Evolutionary conservation across 2,329 filamentous ascomycete genomes (phyloP), one percentile per base, ranked within the genome.

Genomic region (Trichoderma koningiopsis): DNA sequence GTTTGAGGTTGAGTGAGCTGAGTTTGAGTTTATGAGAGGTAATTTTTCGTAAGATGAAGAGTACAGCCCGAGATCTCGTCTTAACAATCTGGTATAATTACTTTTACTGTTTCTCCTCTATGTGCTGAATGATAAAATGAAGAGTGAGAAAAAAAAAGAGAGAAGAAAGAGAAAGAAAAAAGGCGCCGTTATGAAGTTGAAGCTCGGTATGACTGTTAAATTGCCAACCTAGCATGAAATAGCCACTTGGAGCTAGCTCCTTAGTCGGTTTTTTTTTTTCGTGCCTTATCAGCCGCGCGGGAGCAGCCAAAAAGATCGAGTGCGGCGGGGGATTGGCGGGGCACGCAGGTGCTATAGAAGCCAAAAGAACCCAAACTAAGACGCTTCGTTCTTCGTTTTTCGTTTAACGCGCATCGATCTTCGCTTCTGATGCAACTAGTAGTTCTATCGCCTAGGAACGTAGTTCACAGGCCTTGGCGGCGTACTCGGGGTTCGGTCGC

Each of bases 271-370:
- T n/a, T 8, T n/a, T n/a, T 43, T 43, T 43, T n/a, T n/a, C 5
- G 13, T 49, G 27, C n/a, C 59, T 62, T 62, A 62, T 62, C 59
- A 62, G 43, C 59, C 59, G 59, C 59, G 43, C 59, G 43, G 59
- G n/a, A 33, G 40, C 16, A 56, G 6, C 43, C 4, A 49, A 49
- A 49, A 49, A 49, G n/a, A 49, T 49, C n/a, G 43, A 8, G 43
- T 22, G 27, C 27, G 16, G 53, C 27, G 53, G 53, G 53, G 53
- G 53, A 56, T 33, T 56, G 53, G 53, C 53, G 33, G 31, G 56
- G 56, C 19, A 22, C 24, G n/a, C 16, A 43, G 8, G 35, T 35
- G 62, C 33, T 24, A 24, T 52, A 65, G 62, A 65, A 65, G 35
- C 62, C 33, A 43, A 56, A 65, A 37, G 62, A 65, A 65, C 10